Base-by-base conservation (phyloP, 148 eudicot genomes). In the Agrostemma githago region DNA sequence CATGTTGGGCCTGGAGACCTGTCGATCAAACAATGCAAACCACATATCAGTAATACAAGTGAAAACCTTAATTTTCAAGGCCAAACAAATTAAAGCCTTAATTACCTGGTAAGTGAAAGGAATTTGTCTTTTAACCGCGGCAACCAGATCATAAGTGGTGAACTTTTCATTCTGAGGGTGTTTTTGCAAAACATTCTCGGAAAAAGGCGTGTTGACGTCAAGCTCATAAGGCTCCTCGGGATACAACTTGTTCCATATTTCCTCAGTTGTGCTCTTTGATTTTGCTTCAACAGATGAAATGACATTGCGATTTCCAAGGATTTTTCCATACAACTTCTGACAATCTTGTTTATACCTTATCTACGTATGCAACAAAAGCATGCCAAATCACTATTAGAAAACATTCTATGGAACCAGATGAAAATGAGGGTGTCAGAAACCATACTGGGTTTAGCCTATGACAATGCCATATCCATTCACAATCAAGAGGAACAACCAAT, bases 391-490 rank as follows among this genome's bases (percentile, higher is more conserved):
- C 34, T 26, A 26, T 26, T 26, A 41, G 42, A 38, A 42, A 0
- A 66, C 14, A 19, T 44, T 44, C 39, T 11, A 46, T n/a, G 41
- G 14, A 70, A 51, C 8, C 4, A 26, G 60, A 6, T 12, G 60
- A 53, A 26, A 48, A 26, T 21, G n/a, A 15, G 5, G 60, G 20
- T 6, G 42, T 66, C 19, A 5, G 53, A 61, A 70, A 12, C 1
- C 20, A 54, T 70, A 92, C 97, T 58, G 95, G 97, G 79, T 89
- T 92, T 48, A 92, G 92, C 82, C 95, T 83, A 84, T 92, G 97
- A 74, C 92, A 92, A 21, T 92, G 97, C 97, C 97, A 92, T 66
- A 92, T 76, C 97, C 97, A 92, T 88, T 92, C 97, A 72, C 90
- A 89, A 70, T 92, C 97, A 72, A 92, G 90, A 66, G 97, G 97